A percentile compares a stretch with the other conserved stretches of the same genome.
Evolutionary conservation across 2,329 filamentous ascomycete genomes (phyloP).

Genomic region (Xylaria hypoxylon): DNA sequence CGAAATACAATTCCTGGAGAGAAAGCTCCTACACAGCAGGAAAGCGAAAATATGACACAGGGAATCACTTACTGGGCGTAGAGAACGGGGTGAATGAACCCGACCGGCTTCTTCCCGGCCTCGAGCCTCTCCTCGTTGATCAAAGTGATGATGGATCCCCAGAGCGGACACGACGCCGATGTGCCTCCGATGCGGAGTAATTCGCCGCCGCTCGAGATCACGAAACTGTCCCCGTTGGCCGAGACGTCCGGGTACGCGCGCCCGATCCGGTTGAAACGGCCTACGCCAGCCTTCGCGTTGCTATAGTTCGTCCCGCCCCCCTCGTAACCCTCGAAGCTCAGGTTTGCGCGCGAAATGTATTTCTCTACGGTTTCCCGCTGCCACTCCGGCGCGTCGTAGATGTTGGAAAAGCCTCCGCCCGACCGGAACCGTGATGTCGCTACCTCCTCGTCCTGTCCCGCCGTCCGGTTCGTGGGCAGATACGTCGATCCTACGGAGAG

Average conservation of each 20-base stretch:
- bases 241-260: conserved; percentile 63
- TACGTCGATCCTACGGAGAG: conserved; percentile 58
- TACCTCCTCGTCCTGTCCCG: conserved; percentile 28
- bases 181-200: conserved; percentile 60
- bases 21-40: background rate
- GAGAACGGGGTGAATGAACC: conserved; percentile 64
- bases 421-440: conserved; percentile 28
- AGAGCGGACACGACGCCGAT: conserved; percentile 61
- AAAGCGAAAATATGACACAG: background rate
- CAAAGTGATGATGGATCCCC: conserved; percentile 60
- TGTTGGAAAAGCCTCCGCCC: conserved; percentile 37
- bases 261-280: conserved; percentile 57
- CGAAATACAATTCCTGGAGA: too few relatives aligned
- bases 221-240: conserved; percentile 56
- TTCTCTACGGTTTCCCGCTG: conserved; percentile 20
- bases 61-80: conserved; percentile 53
- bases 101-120: conserved; percentile 59
- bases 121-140: conserved; percentile 63
- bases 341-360: conserved; percentile 37
- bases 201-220: conserved; percentile 51
- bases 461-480: conserved; percentile 38
- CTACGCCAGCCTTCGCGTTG: conserved; percentile 50
- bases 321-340: conserved; percentile 48
- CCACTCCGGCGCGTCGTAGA: conserved; percentile 32
- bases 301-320: conserved; percentile 53